phyloP scores from a whole-genome alignment of 2,329 filamentous ascomycete genomes.

The Westerdykella sp. region DNA sequence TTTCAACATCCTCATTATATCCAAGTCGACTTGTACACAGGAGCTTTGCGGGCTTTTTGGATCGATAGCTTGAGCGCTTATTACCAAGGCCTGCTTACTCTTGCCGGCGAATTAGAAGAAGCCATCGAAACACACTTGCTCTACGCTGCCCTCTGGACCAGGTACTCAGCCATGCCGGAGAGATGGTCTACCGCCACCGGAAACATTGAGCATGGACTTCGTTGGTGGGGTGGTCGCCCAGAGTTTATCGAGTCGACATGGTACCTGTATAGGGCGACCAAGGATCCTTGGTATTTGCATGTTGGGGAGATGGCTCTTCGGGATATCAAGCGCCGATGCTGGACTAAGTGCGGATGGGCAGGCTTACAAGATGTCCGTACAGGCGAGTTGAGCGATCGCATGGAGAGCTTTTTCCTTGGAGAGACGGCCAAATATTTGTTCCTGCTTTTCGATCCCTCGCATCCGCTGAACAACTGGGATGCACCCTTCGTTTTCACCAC shows the following conservation, averaged over 20 bases:
- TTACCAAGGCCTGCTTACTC: conserved; percentile 79
- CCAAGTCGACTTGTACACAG: conserved; percentile 81
- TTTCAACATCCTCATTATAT: conserved; percentile 88
- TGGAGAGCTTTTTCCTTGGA: conserved; percentile 98
- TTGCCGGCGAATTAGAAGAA: conserved; percentile 86
- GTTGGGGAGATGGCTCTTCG: conserved; percentile 91
- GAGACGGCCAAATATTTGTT: conserved; percentile 97
- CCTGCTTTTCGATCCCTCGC: conserved; percentile 76
- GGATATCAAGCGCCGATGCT: conserved; percentile 83
- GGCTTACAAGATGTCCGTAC: conserved; percentile 57
- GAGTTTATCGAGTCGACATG: conserved; percentile 98
- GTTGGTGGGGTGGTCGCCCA: conserved; percentile 92
- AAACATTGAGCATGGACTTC: conserved; percentile 75
- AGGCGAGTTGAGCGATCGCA: conserved; percentile 86
- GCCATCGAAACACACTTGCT: conserved; percentile 84
- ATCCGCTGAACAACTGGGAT: conserved; percentile 83
- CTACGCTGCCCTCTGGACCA: conserved; percentile 88
- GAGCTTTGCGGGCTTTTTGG: conserved; percentile 85
- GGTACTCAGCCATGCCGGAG: conserved; percentile 89
- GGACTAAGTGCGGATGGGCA: conserved; percentile 88
- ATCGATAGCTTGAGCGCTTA: conserved; percentile 94
- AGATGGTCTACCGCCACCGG: conserved; percentile 84
- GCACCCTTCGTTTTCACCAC: conserved; percentile 89
- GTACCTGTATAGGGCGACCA: conserved; percentile 87
- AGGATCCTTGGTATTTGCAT: conserved; percentile 93